Evolutionary conservation across 2,329 filamentous ascomycete species (phyloP), one percentile per base, ranked within the genome.

Genomic region (Penicillium sp.): DNA sequence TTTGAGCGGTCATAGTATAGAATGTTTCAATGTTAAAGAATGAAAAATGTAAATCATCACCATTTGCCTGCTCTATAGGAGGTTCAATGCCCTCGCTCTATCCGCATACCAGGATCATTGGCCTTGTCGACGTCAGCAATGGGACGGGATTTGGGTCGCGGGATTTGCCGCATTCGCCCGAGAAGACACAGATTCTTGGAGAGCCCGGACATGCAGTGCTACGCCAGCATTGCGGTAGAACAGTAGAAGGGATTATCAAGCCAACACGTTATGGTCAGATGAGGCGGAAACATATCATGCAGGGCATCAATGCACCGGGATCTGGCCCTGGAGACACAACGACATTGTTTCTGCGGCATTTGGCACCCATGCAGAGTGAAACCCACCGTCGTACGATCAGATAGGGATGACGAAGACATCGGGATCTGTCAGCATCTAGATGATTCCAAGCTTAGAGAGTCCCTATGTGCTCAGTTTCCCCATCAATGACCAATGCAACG

Each of bases 1-100:
- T 74, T 4, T 70, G 61, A 53, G 10, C 9, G 5, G 24, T 27
- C 5, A 16, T 27, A 44, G 43, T 10, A 31, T 11, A n/a, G n/a
- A 27, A 11, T n/a, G 16, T 18, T 16, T 27, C 7, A 31, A 31
- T 31, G 14, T 31, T 4, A 46, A n/a, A 31, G 31, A 0, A 10
- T 10, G 22, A n/a, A 46, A 3, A 41, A 39, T n/a, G 14, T 39
- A 6, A 39, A 39, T n/a, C 1, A 16, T 39, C 7, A 10, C 31
- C 9, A 3, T 39, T 39, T n/a, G 14, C 36, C 6, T 6, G 36
- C 2, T 14, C 14, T 7, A 6, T n/a, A n/a, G n/a, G n/a, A n/a
- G n/a, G n/a, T 39, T 13, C 6, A 18, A 16, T 6, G 14, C 14
- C 16, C 6, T 18, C 6, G 16, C 16, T 39, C 14, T n/a, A n/a